Evolutionary conservation across 371 early-diverging fungal species (phyloP).

Genomic region (Mucor velutinosus): DNA sequence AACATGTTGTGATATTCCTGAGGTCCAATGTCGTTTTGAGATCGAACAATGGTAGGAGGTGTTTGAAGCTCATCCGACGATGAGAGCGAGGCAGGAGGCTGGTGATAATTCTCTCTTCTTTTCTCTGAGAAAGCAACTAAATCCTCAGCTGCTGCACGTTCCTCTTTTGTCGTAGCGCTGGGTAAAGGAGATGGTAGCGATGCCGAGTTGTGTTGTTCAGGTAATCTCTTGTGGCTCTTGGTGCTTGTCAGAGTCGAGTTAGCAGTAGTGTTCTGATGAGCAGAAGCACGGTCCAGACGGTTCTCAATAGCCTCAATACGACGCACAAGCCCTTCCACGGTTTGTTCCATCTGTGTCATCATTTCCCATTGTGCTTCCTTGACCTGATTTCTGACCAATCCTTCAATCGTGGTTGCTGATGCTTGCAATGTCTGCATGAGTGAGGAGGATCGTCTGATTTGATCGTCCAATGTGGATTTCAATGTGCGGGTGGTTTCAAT

Average conservation of each 20-base stretch:
- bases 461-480: slow-evolving; percentile 71
- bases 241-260: background rate
- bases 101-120: slow-evolving; percentile 5
- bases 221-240: background rate
- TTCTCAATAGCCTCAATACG: slow-evolving; percentile 15
- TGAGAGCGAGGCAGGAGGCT: background rate
- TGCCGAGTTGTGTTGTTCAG: background rate
- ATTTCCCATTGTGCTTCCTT: slow-evolving; percentile 75
- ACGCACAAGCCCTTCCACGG: slow-evolving; percentile 10
- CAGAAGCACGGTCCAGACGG: background rate
- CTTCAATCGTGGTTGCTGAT: slow-evolving; percentile 76
- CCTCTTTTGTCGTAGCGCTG: slow-evolving; percentile 21
- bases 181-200: slow-evolving; percentile 22
- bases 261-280: background rate
- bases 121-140: slow-evolving; percentile 23
- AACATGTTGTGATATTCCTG: slow-evolving; percentile 34
- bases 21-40: slow-evolving; percentile 36
- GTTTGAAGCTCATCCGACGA: slow-evolving; percentile 19
- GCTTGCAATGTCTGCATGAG: slow-evolving; percentile 79
- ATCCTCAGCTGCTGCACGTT: slow-evolving; percentile 24
- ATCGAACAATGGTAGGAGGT: slow-evolving; percentile 37
- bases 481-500: slow-evolving; percentile 64
- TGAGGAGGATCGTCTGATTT: slow-evolving; percentile 74
- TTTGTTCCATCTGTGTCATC: slow-evolving; percentile 31
- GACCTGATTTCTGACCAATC: slow-evolving; percentile 73